Evolutionary conservation across 345 rosid genomes (phyloP).

Genomic region (Salix viminalis): DNA sequence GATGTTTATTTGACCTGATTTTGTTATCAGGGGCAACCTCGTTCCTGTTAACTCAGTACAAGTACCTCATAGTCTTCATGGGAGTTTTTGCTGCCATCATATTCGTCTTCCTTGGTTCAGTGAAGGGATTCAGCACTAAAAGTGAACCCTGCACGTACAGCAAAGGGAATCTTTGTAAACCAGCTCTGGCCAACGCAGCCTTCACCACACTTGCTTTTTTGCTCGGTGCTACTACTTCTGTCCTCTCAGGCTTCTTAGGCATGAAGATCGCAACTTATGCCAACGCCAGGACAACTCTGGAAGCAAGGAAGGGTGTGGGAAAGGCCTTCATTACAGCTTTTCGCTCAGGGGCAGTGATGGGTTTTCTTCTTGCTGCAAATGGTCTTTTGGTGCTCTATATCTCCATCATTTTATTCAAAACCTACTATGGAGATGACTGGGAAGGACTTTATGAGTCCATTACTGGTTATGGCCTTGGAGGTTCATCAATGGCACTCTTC

Average conservation of each 20-base stretch:
- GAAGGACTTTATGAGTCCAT: slow-evolving; percentile 70
- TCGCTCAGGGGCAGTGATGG: slow-evolving; percentile 67
- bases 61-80: slow-evolving; percentile 53
- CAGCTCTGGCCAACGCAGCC: slow-evolving; percentile 54
- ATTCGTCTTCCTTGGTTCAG: slow-evolving; percentile 69
- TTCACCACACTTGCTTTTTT: slow-evolving; percentile 68
- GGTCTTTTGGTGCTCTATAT: slow-evolving; percentile 57
- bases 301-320: slow-evolving; percentile 62
- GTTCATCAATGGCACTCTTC: slow-evolving; percentile 69
- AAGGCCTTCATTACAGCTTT: slow-evolving; percentile 62
- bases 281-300: slow-evolving; percentile 65
- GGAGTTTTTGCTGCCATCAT: slow-evolving; percentile 38
- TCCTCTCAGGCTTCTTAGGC: slow-evolving; percentile 63
- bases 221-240: slow-evolving; percentile 64
- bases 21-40: slow-evolving; percentile 57
- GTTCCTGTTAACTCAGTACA: slow-evolving; percentile 55
- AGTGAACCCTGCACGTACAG: slow-evolving; percentile 57
- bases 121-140: slow-evolving; percentile 61
- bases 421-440: slow-evolving; percentile 72
- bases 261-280: slow-evolving; percentile 74
- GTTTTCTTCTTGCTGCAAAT: slow-evolving; percentile 70
- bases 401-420: slow-evolving; percentile 49
- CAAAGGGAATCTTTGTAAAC: slow-evolving; percentile 50
- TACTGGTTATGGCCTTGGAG: slow-evolving; percentile 65
- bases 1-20: background rate